Conservation (phyloP, 129 eudicot species). For the Centaurea solstitialis region DNA sequence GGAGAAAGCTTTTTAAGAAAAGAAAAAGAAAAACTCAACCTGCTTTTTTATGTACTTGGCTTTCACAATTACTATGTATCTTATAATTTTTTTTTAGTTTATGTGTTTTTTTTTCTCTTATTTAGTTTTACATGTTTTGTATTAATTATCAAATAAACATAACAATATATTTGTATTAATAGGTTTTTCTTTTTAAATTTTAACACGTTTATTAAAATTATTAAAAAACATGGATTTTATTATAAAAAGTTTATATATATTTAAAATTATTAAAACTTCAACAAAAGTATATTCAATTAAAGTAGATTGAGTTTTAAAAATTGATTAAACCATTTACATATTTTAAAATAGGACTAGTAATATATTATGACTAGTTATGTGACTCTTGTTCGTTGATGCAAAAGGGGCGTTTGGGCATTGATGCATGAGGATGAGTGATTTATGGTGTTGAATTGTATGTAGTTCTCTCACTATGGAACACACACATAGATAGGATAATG, state of each 20-base stretch:
- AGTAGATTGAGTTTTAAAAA: no score
- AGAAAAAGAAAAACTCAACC: not conserved
- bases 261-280: no score
- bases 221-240: not conserved
- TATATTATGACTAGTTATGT: not conserved
- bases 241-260: not conserved
- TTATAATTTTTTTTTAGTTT: no score
- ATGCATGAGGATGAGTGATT: not conserved
- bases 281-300: no score
- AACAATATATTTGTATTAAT: no score
- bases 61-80: no score
- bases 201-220: no score
- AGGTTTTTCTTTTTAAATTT: no score
- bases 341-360: not conserved
- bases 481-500: slow-evolving; percentile 22
- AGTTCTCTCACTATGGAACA: slow-evolving; percentile 12
- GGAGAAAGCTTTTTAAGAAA: no score
- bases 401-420: not conserved
- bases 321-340: no score
- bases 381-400: not conserved
- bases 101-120: no score
- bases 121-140: not conserved
- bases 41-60: not conserved
- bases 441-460: slow-evolving; percentile 13
- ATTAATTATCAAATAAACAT: no score